Evolutionary conservation across 1,284 basidiomycete species (phyloP).

Genomic region (Dichomitus squalens): DNA sequence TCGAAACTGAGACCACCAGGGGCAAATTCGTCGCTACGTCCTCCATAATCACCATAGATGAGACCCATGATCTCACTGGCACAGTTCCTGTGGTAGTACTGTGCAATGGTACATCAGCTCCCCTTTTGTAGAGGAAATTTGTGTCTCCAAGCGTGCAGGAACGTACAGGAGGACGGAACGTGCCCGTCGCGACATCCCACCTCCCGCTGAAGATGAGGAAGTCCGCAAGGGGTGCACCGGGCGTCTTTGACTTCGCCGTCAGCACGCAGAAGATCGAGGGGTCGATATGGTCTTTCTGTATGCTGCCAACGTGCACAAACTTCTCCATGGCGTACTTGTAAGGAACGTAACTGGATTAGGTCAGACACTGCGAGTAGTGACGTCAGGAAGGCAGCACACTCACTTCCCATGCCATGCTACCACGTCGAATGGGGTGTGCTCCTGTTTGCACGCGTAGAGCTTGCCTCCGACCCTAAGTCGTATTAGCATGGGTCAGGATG

Average conservation of each 20-base stretch:
- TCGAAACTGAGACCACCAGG: conserved; percentile 64
- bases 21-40: conserved; percentile 60
- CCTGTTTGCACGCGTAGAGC: conserved; percentile 57
- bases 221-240: conserved; percentile 58
- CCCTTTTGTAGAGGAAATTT: background rate
- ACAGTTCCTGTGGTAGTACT: conserved; percentile 70
- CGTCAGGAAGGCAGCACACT: conserved; percentile 23
- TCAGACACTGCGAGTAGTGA: background rate
- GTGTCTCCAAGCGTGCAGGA: background rate
- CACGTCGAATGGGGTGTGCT: conserved; percentile 75
- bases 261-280: conserved; percentile 68
- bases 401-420: conserved; percentile 73
- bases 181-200: conserved; percentile 61
- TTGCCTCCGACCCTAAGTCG: conserved; percentile 55
- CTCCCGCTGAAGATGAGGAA: conserved; percentile 65
- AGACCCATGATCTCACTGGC: conserved; percentile 65
- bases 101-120: background rate
- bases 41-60: conserved; percentile 60
- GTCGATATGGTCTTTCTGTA: conserved; percentile 67
- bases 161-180: conserved; percentile 44
- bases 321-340: conserved; percentile 73
- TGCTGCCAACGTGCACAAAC: conserved; percentile 67
- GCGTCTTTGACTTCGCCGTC: conserved; percentile 61
- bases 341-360: conserved; percentile 57
- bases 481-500: background rate